Evolutionary conservation across 2,329 filamentous ascomycete species (phyloP).

Genomic region (Tolypocladium guangdongense): DNA sequence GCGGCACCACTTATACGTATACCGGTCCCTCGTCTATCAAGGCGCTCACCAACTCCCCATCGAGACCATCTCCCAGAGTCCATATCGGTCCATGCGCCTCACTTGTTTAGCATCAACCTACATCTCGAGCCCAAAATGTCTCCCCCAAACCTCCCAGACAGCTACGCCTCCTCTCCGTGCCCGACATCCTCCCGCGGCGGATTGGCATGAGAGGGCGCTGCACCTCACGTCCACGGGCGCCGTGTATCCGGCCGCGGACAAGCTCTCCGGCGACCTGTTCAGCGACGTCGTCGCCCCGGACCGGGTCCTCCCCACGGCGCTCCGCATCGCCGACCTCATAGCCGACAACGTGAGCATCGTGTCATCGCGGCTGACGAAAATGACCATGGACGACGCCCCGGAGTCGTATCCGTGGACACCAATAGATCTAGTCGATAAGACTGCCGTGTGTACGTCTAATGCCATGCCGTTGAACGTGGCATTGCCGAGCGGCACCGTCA

Average conservation of each 20-base stretch:
- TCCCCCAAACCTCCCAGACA: conserved; percentile 13
- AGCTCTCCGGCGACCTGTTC: conserved; percentile 50
- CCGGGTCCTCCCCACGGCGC: conserved; percentile 51
- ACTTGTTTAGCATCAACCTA: too few species aligned
- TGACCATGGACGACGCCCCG: conserved; percentile 49
- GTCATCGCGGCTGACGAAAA: conserved; percentile 52
- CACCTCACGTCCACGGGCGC: conserved; percentile 57
- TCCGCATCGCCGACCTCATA: conserved; percentile 57
- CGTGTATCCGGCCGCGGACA: conserved; percentile 41
- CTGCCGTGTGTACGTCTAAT: background rate
- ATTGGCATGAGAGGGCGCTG: conserved; percentile 54
- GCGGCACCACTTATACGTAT: too few species aligned
- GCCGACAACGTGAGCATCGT: conserved; percentile 55
- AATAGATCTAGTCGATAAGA: conserved; percentile 14
- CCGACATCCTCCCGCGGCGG: conserved; percentile 52
- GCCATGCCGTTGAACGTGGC: background rate
- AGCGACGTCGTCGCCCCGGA: conserved; percentile 51
- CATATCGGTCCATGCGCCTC: too few species aligned
- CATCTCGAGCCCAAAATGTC: background rate
- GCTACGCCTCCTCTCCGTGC: conserved; percentile 31
- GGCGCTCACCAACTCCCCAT: too few species aligned
- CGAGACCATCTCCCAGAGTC: too few species aligned
- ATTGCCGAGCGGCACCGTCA: background rate
- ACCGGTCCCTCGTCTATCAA: too few species aligned
- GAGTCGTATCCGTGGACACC: conserved; percentile 56